A percentile compares a stretch with the other conserved stretches of the same genome.
Evolutionary conservation across 352 stramenopile genomes (phyloP).

Genomic region (Pythium phragmitis): DNA sequence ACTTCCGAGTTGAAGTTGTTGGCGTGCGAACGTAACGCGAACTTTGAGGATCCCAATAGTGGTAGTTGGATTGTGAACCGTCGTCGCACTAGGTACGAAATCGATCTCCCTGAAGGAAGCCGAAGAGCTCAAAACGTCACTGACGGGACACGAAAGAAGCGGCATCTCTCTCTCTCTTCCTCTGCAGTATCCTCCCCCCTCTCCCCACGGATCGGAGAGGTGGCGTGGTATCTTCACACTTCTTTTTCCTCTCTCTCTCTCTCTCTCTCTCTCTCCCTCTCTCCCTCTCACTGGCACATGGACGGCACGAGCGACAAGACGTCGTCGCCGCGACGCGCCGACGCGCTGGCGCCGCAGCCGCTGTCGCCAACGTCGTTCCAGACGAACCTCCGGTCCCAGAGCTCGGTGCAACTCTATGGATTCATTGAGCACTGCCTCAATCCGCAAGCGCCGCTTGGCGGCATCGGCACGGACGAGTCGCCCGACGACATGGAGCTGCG

Average conservation of each 20-base stretch:
- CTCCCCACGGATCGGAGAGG: too few species aligned
- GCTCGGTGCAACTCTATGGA: constrained; percentile 81
- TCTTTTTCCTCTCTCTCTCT: background rate
- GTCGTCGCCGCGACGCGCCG: constrained; percentile 12
- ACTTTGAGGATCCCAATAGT: background rate
- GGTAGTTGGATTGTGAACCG: background rate
- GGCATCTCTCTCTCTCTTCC: background rate
- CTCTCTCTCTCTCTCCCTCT: background rate
- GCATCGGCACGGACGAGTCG: constrained; percentile 35
- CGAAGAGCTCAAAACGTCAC: constrained; percentile 10
- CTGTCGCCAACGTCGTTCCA: constrained; percentile 27
- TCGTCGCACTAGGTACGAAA: background rate
- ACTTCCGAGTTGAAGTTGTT: constrained; percentile 22
- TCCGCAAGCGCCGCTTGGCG: background rate
- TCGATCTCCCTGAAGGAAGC: constrained; percentile 4
- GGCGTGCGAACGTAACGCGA: constrained; percentile 17
- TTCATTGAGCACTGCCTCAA: constrained; percentile 66
- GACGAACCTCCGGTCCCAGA: constrained; percentile 59
- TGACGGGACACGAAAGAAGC: background rate
- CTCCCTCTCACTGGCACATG: background rate
- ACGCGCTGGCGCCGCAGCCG: background rate
- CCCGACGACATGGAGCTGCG: constrained; percentile 70
- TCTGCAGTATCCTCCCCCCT: too few species aligned
- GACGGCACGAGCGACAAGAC: constrained; percentile 5
- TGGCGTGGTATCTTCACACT: too few species aligned